Conservation (phyloP, 352 stramenopile genomes). For the Pythium sp. region DNA sequence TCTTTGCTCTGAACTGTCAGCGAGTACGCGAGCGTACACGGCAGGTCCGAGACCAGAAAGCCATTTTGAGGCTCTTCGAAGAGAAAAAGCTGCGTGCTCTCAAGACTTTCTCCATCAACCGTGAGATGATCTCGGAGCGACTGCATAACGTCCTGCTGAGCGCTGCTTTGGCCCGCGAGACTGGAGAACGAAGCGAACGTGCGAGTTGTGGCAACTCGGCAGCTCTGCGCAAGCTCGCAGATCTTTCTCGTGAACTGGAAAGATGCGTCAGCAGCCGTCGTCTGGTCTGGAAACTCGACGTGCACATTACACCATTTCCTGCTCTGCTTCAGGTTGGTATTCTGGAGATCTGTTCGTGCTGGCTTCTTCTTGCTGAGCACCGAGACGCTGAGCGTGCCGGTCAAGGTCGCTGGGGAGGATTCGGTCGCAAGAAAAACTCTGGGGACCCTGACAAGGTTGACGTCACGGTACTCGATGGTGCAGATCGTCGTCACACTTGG, state of each 20-base stretch:
- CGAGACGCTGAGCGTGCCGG: not conserved
- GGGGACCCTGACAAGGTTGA: conserved; percentile 1
- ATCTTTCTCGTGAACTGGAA: conserved; percentile 12
- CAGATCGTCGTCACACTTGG: not conserved
- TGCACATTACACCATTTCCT: conserved; percentile 10
- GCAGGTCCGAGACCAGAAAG: conserved; percentile 10
- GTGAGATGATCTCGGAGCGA: conserved; percentile 13
- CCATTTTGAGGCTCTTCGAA: not conserved
- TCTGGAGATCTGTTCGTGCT: not conserved
- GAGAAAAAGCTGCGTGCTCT: conserved; percentile 15
- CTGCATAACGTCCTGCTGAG: conserved; percentile 11
- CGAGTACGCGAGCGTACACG: conserved; percentile 12
- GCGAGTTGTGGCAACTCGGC: not conserved
- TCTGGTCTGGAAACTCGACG: conserved; percentile 1
- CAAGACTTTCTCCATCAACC: conserved; percentile 12
- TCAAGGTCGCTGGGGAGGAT: not conserved
- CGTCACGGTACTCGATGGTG: conserved; percentile 6
- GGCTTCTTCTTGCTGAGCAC: not conserved
- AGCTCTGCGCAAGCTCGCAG: conserved; percentile 8
- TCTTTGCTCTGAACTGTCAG: conserved; percentile 2
- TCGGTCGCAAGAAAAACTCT: not conserved
- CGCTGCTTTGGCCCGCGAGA: conserved; percentile 13
- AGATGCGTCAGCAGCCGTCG: not conserved
- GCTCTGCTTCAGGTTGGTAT: not conserved
- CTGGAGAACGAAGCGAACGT: not conserved